Base-by-base conservation (phyloP, 2,329 filamentous ascomycete genomes). In the Penicillium brevicompactum region DNA sequence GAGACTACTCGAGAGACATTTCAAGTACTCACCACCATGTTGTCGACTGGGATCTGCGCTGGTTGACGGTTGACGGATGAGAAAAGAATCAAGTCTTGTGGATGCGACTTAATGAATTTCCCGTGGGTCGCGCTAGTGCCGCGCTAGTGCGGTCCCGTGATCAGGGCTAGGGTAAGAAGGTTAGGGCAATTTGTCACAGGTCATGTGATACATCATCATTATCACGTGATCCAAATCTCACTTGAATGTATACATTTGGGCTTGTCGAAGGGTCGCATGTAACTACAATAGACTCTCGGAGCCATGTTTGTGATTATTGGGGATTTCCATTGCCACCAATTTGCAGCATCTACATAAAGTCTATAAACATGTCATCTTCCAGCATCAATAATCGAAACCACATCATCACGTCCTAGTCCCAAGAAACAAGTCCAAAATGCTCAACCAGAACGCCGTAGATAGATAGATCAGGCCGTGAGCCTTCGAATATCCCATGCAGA, bases 21-120 rank as follows among this genome's bases (percentile, higher is more conserved):
- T 79, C 66, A 76, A 65, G 65, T 78, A 79, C 84, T 86, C 85
- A 87, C 84, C 84, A 86, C 86, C 60, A 62, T 76, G 74, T 79
- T 76, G 78, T 78, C 78, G 76, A 78, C 75, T 76, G 77, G 74
- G 75, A 77, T 79, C 76, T 74, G 73, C 71, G 76, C 73, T 78
- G 75, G 69, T 73, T 72, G 74, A 73, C 76, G 74, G 75, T 73
- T 75, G 74, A 72, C 74, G 70, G 58, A 65, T 64, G 63, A 66
- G 59, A 66, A 69, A 50, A 61, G 60, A 59, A 68, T 65, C 59
- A 55, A 59, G 40, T 49, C 55, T 58, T 49, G 65, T 59, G 51
- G 61, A 60, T 57, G 52, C 42, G 41, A 41, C 61, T 63, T 63
- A 62, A 61, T 60, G 60, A 62, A 55, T 67, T 64, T 65, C 62